These are phyloP conservation scores for Clathrus columnatus DNA, from an alignment of 768 basidiomycete genomes.

Conservation along the genomic window DNA sequence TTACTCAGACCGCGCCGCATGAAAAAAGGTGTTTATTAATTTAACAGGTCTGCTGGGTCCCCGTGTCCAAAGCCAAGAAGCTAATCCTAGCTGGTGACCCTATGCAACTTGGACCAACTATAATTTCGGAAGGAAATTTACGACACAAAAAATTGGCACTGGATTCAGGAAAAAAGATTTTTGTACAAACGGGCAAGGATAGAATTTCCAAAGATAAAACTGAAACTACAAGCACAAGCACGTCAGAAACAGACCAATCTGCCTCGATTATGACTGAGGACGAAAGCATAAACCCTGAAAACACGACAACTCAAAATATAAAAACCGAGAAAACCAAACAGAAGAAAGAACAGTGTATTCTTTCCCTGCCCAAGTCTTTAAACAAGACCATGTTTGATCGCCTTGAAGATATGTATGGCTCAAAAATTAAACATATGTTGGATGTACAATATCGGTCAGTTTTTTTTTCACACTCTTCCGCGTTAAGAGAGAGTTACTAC, in stretches of 20 bases:
- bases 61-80: constrained; percentile 86
- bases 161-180: constrained; percentile 1
- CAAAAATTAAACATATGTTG: constrained; percentile 76
- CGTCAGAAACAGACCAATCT: not conserved
- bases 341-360: constrained; percentile 16
- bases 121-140: constrained; percentile 52
- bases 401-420: constrained; percentile 81
- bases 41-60: constrained; percentile 83
- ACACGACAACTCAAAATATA: not conserved
- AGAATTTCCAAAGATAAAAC: not conserved
- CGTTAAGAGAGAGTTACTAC: not conserved
- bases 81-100: constrained; percentile 90
- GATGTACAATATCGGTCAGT: constrained; percentile 79
- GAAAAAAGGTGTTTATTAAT: no score
- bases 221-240: not conserved
- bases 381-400: constrained; percentile 91
- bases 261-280: not conserved
- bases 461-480: not conserved
- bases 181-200: constrained; percentile 11
- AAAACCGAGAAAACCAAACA: constrained; percentile 4
- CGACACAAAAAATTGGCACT: constrained; percentile 21
- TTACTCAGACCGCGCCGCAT: no score
- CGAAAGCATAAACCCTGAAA: not conserved
- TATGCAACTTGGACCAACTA: constrained; percentile 91
- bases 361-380: constrained; percentile 61